Evolutionary conservation across 2,329 filamentous ascomycete genomes (phyloP).

Genomic region (Raffaelea albimanens): DNA sequence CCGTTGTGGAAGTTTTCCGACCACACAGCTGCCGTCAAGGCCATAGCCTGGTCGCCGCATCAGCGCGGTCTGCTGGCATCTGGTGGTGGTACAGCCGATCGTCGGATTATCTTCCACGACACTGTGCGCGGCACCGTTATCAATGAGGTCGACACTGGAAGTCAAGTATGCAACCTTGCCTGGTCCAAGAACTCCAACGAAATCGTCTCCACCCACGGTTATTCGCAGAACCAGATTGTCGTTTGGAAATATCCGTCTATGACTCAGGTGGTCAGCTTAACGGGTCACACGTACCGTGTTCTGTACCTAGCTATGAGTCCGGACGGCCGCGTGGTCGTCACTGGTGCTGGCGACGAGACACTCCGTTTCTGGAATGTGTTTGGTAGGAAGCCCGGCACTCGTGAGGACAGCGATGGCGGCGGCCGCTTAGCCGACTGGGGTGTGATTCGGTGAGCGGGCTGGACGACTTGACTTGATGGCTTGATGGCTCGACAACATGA

Average conservation of each 20-base stretch:
- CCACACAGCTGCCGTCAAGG: slow-evolving; percentile 93
- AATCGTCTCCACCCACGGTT: slow-evolving; percentile 93
- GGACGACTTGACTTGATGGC: no score
- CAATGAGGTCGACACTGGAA: slow-evolving; percentile 91
- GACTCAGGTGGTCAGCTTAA: slow-evolving; percentile 91
- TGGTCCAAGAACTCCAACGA: slow-evolving; percentile 98
- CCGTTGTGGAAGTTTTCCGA: slow-evolving; percentile 91
- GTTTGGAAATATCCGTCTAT: slow-evolving; percentile 99
- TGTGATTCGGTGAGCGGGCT: slow-evolving; percentile 55
- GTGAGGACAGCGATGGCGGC: slow-evolving; percentile 55
- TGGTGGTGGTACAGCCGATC: slow-evolving; percentile 89
- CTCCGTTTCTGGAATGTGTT: slow-evolving; percentile 96
- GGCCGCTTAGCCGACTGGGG: slow-evolving; percentile 69
- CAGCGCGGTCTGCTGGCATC: slow-evolving; percentile 90
- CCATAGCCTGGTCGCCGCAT: slow-evolving; percentile 95
- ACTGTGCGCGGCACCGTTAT: slow-evolving; percentile 72
- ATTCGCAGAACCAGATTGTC: slow-evolving; percentile 96
- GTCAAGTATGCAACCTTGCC: slow-evolving; percentile 95
- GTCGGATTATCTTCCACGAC: slow-evolving; percentile 97
- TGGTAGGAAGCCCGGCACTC: slow-evolving; percentile 65
- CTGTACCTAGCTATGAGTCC: slow-evolving; percentile 96
- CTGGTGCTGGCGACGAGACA: slow-evolving; percentile 92
- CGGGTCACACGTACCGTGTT: slow-evolving; percentile 87
- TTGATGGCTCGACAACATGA: no score
- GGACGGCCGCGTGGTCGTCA: slow-evolving; percentile 87